Percentiles rank a stretch among this genome's conserved stretches.
phyloP scores from a whole-genome alignment of 345 rosid species.

The Erucastrum elatum region DNA sequence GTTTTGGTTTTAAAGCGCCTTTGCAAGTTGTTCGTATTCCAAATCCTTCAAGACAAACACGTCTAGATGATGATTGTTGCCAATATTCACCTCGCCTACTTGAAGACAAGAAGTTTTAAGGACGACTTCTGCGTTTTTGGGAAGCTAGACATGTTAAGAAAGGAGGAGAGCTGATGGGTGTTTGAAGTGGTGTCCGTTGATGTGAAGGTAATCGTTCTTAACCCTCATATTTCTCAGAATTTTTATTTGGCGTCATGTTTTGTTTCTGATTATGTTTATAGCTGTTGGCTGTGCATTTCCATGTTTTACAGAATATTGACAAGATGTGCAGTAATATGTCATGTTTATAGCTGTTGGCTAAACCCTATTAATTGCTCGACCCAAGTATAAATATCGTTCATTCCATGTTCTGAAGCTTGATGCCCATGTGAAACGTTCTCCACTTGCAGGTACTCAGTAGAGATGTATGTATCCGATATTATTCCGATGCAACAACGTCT shows the following conservation, averaged over 20 bases:
- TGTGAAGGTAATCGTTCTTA: not conserved
- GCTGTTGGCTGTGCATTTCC: not conserved
- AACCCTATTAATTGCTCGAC: too few species aligned
- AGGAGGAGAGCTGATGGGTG: not conserved
- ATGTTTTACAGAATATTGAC: not conserved
- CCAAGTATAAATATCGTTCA: too few species aligned
- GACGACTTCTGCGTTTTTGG: not conserved
- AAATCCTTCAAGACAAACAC: not conserved
- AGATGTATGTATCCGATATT: too few species aligned
- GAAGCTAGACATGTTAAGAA: not conserved
- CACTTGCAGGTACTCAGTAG: too few species aligned
- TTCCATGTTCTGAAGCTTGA: too few species aligned
- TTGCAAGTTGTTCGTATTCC: not conserved
- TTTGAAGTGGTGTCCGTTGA: not conserved
- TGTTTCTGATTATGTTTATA: constrained; percentile 63
- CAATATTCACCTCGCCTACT: not conserved
- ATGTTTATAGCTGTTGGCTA: not conserved
- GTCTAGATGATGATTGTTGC: not conserved
- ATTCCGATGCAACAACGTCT: too few species aligned
- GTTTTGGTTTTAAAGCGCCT: too few species aligned
- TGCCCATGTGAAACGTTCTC: too few species aligned
- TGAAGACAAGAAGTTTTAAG: not conserved
- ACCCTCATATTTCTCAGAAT: not conserved
- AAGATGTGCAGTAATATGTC: not conserved
- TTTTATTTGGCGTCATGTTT: not conserved